Base-by-base conservation (phyloP, 2,329 filamentous ascomycete genomes). In the Tolypocladium capitatum region DNA sequence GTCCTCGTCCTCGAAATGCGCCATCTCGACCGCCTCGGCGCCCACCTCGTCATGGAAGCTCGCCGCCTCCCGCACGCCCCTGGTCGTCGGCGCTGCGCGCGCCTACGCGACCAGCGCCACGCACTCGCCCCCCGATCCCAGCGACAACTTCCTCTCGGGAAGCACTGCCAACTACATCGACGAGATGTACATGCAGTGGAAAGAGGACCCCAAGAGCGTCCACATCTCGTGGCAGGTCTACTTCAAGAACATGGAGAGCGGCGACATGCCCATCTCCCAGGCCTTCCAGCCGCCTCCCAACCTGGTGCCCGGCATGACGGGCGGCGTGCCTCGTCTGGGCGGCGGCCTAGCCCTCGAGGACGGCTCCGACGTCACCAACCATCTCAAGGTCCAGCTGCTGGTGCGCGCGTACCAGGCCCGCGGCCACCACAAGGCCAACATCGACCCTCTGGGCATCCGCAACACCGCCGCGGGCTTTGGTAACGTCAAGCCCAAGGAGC, bases 141-240 rank as follows among this genome's bases (percentile, higher is more conserved):
- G 86, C 68, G 92, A 98, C 70, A 94, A 83, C 71, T 98, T 98
- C 76, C 79, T 98, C 52, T 87, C 89, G 54, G 92, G 92, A 57
- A 97, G 87, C 74, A 92, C 91, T 51, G 92, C 92, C 69, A 96
- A 94, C 74, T 98, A 98, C 73, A 88, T 98, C 65, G 92, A 98
- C 68, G 92, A 96, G 75, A 98, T 98, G 92, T 98, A 98, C 71
- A 75, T 96, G 73, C 83, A 90, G 65, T 98, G 92, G 92, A 95
- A 91, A 71, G 76, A 86, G 55, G 89, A 98, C 60, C 90, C 92
- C 46, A 78, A 81, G 60, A 95, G 87, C 63, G 92, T 98, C 50
- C 92, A 98, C 70, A 78, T 95, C 60, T 98, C 92, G 66, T 98
- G 92, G 92, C 91, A 95, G 73, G 83, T 94, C 64, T 98, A 98